phyloP scores from a whole-genome alignment of 2,329 filamentous ascomycete species.

The Geoglossum cookeanum region DNA sequence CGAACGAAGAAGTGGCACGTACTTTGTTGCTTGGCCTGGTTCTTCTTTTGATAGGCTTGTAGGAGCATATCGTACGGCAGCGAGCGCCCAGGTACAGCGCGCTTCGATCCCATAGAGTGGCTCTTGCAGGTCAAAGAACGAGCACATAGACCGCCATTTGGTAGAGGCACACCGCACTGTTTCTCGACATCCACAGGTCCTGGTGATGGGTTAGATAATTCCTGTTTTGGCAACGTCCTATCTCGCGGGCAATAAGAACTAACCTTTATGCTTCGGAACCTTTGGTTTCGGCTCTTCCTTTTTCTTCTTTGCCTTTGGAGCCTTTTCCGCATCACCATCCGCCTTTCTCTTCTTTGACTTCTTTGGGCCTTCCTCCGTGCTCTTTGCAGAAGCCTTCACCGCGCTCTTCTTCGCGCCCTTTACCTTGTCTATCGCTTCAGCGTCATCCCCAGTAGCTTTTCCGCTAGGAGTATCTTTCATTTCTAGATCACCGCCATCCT shows the following conservation, averaged over 20 bases:
- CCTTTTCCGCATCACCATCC: constrained; percentile 42
- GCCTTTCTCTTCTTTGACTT: constrained; percentile 60
- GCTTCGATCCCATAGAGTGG: constrained; percentile 86
- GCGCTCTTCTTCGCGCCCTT: constrained; percentile 41
- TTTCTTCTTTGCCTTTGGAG: constrained; percentile 79
- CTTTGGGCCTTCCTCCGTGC: constrained; percentile 35
- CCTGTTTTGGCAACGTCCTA: background rate
- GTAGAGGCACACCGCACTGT: constrained; percentile 74
- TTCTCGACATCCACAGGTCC: constrained; percentile 81
- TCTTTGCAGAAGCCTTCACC: constrained; percentile 31
- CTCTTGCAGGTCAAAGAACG: constrained; percentile 84
- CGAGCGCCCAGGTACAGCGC: constrained; percentile 69
- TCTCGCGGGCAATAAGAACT: background rate
- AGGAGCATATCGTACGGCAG: constrained; percentile 86
- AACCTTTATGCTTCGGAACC: constrained; percentile 64
- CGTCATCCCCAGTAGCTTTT: constrained; percentile 18
- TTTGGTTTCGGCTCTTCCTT: constrained; percentile 82
- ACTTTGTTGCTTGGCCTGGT: constrained; percentile 96
- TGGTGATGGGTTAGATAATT: background rate
- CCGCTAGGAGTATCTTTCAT: constrained; percentile 17
- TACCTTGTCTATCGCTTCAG: constrained; percentile 22
- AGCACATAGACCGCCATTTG: constrained; percentile 74
- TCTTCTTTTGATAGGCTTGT: constrained; percentile 86
- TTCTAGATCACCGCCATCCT: constrained; percentile 16
- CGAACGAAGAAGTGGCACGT: constrained; percentile 21